These are phyloP conservation scores for Diaporthe destruens DNA, from an alignment of 2,329 filamentous ascomycete species.

Conservation along the genomic window DNA sequence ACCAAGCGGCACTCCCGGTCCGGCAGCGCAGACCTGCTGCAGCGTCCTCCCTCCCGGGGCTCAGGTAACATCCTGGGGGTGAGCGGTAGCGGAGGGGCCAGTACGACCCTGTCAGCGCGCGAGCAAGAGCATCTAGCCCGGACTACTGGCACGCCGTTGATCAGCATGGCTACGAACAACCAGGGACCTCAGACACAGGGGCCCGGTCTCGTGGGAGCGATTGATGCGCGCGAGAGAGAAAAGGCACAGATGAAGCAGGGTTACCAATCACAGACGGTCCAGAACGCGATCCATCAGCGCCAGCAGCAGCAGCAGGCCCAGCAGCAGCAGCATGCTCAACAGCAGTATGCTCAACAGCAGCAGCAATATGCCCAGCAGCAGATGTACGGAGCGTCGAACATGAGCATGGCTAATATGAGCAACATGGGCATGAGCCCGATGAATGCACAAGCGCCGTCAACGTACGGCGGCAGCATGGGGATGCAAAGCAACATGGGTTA, in stretches of 20 bases:
- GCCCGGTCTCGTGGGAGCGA: slow-evolving; percentile 79
- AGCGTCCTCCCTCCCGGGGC: slow-evolving; percentile 70
- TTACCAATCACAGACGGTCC: slow-evolving; percentile 76
- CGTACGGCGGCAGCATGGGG: slow-evolving; percentile 45
- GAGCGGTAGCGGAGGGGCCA: slow-evolving; percentile 54
- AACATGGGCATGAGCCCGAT: slow-evolving; percentile 46
- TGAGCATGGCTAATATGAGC: slow-evolving; percentile 50
- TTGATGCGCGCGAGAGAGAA: slow-evolving; percentile 84
- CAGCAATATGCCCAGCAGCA: slow-evolving; percentile 50
- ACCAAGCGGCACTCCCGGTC: slow-evolving; percentile 57
- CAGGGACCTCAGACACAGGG: slow-evolving; percentile 62
- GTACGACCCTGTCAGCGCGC: slow-evolving; percentile 79
- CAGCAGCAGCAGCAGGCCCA: slow-evolving; percentile 59
- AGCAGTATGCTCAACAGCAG: slow-evolving; percentile 52
- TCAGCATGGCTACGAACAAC: slow-evolving; percentile 71
- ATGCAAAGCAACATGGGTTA: slow-evolving; percentile 40
- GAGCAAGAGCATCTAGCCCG: slow-evolving; percentile 92
- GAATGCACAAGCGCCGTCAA: slow-evolving; percentile 46
- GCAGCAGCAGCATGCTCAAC: slow-evolving; percentile 53
- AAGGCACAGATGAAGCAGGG: slow-evolving; percentile 78
- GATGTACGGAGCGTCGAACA: slow-evolving; percentile 49
- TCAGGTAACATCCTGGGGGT: slow-evolving; percentile 65
- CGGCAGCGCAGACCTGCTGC: slow-evolving; percentile 61
- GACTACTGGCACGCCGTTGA: slow-evolving; percentile 81
- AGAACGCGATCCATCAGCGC: slow-evolving; percentile 78